phyloP scores from a whole-genome alignment of 164 flowering plant genomes.

The Tetrastigma voinierianum region DNA sequence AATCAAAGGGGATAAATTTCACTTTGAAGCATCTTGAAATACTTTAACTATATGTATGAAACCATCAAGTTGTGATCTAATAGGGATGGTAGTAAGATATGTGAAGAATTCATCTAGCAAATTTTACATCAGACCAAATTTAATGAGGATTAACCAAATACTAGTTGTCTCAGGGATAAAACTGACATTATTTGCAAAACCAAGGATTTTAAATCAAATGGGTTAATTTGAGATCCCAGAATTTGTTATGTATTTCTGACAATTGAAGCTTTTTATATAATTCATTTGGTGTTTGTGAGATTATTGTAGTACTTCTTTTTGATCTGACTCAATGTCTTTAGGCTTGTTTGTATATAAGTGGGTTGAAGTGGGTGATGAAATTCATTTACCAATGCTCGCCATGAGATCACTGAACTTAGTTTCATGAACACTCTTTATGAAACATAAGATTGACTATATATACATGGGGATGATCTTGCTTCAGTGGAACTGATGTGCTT shows the following conservation, averaged over 20 bases:
- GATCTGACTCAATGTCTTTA: constrained; percentile 22
- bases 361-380: constrained; percentile 92
- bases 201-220: not conserved
- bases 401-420: constrained; percentile 69
- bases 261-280: not conserved
- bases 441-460: constrained; percentile 88
- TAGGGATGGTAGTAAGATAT: too few relatives aligned
- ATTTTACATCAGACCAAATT: too few relatives aligned
- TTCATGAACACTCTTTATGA: constrained; percentile 69
- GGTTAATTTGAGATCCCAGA: not conserved
- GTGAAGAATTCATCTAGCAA: too few relatives aligned
- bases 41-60: too few relatives aligned
- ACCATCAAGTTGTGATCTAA: too few relatives aligned
- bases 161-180: too few relatives aligned
- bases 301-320: not conserved
- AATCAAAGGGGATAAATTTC: too few relatives aligned
- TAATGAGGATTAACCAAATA: too few relatives aligned
- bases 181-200: too few relatives aligned
- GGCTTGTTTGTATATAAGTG: constrained; percentile 78
- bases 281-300: not conserved
- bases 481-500: constrained; percentile 69
- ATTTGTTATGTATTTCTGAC: not conserved
- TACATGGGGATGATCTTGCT: constrained; percentile 97
- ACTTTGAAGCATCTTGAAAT: too few relatives aligned
- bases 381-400: constrained; percentile 71